Conservation (phyloP, 2,329 filamentous ascomycete species). For the Aspergillus oerlinghausenensis region DNA sequence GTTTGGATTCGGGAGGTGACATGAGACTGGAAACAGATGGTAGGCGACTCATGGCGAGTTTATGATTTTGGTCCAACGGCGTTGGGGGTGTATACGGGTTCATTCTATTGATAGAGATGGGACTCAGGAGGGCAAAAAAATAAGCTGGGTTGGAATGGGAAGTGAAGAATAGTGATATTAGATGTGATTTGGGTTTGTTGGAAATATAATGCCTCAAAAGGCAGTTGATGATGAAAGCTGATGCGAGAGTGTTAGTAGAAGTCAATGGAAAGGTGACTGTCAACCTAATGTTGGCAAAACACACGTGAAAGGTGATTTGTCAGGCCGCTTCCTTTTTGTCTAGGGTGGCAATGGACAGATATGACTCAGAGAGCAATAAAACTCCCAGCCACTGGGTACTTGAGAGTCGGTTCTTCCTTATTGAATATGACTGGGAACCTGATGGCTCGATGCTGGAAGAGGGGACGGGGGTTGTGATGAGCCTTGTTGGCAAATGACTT, state of each 20-base stretch:
- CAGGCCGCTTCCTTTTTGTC: conserved; percentile 9
- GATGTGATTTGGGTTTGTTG: not conserved
- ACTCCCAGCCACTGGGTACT: not conserved
- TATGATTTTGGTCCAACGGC: conserved; percentile 18
- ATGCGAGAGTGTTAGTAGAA: conserved; percentile 21
- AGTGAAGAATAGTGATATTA: not conserved
- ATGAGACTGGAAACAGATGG: conserved; percentile 43
- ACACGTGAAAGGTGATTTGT: conserved; percentile 20
- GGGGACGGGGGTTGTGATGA: not conserved
- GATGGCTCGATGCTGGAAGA: not conserved
- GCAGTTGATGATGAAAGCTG: conserved; percentile 18
- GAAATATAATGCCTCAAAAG: conserved; percentile 4
- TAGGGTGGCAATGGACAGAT: conserved; percentile 8
- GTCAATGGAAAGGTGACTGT: conserved; percentile 21
- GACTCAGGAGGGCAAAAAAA: not conserved
- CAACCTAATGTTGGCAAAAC: conserved; percentile 7
- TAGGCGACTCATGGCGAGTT: conserved; percentile 38
- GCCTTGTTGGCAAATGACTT: not conserved
- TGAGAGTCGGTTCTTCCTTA: not conserved
- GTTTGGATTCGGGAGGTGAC: conserved; percentile 46
- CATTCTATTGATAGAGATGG: conserved; percentile 17
- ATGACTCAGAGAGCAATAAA: not conserved
- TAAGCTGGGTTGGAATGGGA: not conserved
- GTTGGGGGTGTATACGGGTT: conserved; percentile 22
- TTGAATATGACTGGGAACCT: not conserved